phyloP scores from a whole-genome alignment of 2,329 filamentous ascomycete species.

The Blumeria hordei region DNA sequence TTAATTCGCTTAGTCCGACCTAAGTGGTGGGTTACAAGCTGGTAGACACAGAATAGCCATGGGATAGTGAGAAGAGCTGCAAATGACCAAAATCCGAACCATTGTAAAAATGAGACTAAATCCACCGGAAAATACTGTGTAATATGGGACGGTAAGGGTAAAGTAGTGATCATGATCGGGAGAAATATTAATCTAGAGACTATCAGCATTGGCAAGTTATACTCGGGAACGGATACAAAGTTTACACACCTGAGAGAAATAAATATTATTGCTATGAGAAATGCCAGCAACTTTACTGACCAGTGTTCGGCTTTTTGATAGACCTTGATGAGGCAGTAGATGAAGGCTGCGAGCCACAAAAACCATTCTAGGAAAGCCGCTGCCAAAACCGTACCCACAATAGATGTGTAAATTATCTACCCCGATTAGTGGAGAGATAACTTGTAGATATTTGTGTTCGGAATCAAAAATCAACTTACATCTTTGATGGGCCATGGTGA shows the following conservation, averaged over 20 bases:
- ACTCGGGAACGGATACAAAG: not conserved
- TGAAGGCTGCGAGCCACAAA: constrained; percentile 77
- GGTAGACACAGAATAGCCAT: constrained; percentile 83
- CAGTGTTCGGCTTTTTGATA: constrained; percentile 75
- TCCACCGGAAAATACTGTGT: constrained; percentile 44
- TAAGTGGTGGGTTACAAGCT: constrained; percentile 67
- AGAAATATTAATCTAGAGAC: constrained; percentile 50
- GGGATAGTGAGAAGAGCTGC: constrained; percentile 64
- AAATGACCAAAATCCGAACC: constrained; percentile 92
- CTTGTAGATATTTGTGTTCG: not conserved
- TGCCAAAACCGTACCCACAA: constrained; percentile 61
- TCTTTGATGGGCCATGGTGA: constrained; percentile 3
- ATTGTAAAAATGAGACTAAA: constrained; percentile 55
- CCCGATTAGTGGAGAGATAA: not conserved
- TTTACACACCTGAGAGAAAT: constrained; percentile 41
- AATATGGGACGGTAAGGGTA: constrained; percentile 55
- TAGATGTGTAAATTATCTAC: constrained; percentile 64
- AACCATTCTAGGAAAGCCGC: constrained; percentile 82
- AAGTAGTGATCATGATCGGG: constrained; percentile 80
- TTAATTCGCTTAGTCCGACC: constrained; percentile 66
- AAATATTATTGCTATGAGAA: constrained; percentile 52
- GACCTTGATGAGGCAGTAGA: constrained; percentile 77
- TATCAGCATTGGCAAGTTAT: not conserved
- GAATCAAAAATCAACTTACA: not conserved
- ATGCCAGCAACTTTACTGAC: constrained; percentile 55